Percentiles rank a stretch among this genome's conserved stretches.
phyloP scores from a whole-genome alignment of 208 protist genomes.

The Acanthamoeba polyphaga region DNA sequence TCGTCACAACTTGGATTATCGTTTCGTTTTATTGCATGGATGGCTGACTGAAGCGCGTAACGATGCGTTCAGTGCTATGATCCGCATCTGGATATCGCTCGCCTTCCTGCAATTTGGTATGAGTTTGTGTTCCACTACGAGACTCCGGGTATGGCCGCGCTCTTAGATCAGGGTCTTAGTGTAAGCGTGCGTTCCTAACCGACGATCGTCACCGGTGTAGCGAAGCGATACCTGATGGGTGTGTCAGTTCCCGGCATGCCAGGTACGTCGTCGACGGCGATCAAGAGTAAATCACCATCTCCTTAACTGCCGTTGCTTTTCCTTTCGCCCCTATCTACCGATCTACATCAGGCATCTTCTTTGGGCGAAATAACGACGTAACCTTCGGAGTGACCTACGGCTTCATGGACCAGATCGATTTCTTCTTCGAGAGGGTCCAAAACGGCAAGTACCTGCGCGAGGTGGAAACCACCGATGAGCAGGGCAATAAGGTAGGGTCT shows the following conservation, averaged over 20 bases:
- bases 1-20: neutral
- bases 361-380: constrained; percentile 59
- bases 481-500: neutral
- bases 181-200: neutral
- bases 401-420: constrained; percentile 75
- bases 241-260: constrained; percentile 66
- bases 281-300: neutral
- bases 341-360: neutral
- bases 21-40: neutral
- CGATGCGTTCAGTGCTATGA: constrained; percentile 19
- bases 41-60: neutral
- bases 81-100: constrained; percentile 59
- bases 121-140: constrained; percentile 57
- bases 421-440: constrained; percentile 47
- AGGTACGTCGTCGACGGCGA: neutral
- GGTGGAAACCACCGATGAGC: neutral
- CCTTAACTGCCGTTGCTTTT: neutral
- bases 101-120: constrained; percentile 67
- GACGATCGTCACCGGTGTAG: neutral
- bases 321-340: neutral
- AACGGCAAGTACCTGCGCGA: constrained; percentile 62
- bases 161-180: neutral
- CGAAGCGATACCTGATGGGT: constrained; percentile 25
- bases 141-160: neutral
- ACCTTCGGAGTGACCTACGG: constrained; percentile 65